Evolutionary conservation across 805 yeast genomes (phyloP), one percentile per base, ranked within the genome.

Genomic region (Cyberlindnera subsufficiens): DNA sequence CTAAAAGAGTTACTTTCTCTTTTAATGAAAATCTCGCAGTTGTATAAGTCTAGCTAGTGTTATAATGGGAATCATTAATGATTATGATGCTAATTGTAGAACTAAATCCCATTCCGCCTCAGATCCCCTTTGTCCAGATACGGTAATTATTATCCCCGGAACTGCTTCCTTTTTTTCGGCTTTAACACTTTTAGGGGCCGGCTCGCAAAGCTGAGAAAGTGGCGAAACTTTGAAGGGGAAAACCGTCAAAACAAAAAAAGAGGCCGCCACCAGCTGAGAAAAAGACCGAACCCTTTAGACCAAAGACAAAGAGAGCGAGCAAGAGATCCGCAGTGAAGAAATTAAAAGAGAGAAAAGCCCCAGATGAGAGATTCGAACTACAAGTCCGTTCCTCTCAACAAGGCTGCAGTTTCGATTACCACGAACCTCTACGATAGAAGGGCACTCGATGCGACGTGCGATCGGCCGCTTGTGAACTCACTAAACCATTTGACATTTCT

Each of bases 341-440:
- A 25, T 10, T 8, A 20, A 15, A 25, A 14, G 11, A 17, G 14
- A 35, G 14, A 10, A 32, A 14, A 15, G 15, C 14, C 14, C 32
- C 17, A 19, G 17, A 90, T 89, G 99, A 80, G 97, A 64, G 96
- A 89, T 56, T 79, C 96, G 31, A 89, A 89, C 66, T 85, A 84
- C 67, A 79, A 83, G 57, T 81, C 90, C 18, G 77, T 88, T 39
- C 64, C 81, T 39, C 75, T 80, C 42, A 93, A 91, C 67, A 76
- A 83, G 60, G 97, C 99, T 4, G 89, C 96, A n/a, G 87, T 90
- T 25, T 80, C 90, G 22, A 88, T 91, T 47, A 83, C 96, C 7
- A 78, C 96, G 22, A 80, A 91, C 17, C 76, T 91, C 27, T 91
- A 91, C 60, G 98, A 91, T 64, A 68, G 98, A 45, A 67, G 98